Evolutionary conservation across 305 asterid species (phyloP), one percentile per base, ranked within the genome.

Genomic region (Plantago coronopus): DNA sequence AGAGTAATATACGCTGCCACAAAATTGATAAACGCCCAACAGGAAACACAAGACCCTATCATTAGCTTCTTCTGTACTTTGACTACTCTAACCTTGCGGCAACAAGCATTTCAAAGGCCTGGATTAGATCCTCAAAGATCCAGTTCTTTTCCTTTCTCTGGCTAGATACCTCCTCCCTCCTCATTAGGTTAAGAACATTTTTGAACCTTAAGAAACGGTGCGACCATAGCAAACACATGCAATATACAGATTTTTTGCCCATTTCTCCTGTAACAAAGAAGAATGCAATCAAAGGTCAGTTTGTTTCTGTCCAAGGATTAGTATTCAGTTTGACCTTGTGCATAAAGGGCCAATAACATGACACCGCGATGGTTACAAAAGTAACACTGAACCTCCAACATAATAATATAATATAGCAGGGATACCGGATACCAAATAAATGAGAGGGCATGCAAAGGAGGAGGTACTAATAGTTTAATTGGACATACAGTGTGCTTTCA

Each of bases 181-280:
- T 25, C 27, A 23, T 15, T 19, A 25, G 19, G 58, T 6, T 53
- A 22, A 20, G 56, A 46, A 57, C 61, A 22, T 46, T 58, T 46
- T n/a, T 56, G 65, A 27, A 53, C 61, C 40, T 70, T 74, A 78
- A 44, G 96, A 85, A 61, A 90, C 96, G 46, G 97, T 85, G 17
- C 98, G 94, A 6, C 98, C 98, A 57, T 86, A 86, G 69, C 95
- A 91, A 66, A 91, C 81, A 1, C 94, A 82, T 1, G 95, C 84
- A 64, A 91, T 64, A 57, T 88, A 91, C 68, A 88, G 83, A 81
- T 84, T 86, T 47, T 88, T 91, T 3, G 84, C 83, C 96, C 98
- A 91, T 72, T 85, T 91, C 63, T 88, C 98, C 98, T 91, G 91
- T 13, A 71, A 54, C 17, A 42, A 20, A 22, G 8, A 37, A 42